Conservation (phyloP, 768 basidiomycete genomes). For the Tulasnella sp. region DNA sequence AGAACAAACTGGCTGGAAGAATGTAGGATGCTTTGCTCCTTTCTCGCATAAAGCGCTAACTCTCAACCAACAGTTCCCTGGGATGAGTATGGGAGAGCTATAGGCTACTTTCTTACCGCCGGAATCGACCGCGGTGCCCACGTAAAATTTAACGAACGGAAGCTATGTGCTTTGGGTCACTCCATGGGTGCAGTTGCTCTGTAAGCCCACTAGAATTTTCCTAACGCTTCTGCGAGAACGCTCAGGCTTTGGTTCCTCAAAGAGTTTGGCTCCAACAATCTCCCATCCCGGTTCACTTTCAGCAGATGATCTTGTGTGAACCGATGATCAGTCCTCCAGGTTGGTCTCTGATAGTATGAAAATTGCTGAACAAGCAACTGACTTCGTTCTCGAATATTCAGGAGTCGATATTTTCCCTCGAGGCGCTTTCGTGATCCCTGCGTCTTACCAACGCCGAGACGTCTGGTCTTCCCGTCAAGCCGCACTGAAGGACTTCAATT, state of each 20-base stretch:
- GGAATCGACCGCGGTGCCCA: not conserved
- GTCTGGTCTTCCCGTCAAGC: slow-evolving; percentile 23
- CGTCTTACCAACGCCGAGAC: slow-evolving; percentile 25
- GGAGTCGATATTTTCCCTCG: not conserved
- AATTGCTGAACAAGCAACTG: not conserved
- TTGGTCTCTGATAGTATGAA: not conserved
- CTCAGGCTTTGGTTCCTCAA: not conserved
- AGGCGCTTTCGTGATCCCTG: not conserved
- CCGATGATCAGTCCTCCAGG: slow-evolving; percentile 26
- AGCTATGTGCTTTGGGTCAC: slow-evolving; percentile 9
- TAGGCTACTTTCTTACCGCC: slow-evolving; percentile 19
- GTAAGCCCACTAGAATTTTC: not conserved
- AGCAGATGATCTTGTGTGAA: slow-evolving; percentile 20
- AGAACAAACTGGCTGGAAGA: not conserved
- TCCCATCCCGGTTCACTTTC: slow-evolving; percentile 8
- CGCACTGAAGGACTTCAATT: slow-evolving; percentile 13
- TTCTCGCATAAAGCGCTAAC: not conserved
- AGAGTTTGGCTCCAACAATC: slow-evolving; percentile 17
- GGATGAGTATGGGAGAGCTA: slow-evolving; percentile 26
- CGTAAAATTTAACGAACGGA: slow-evolving; percentile 20
- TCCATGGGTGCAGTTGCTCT: slow-evolving; percentile 22
- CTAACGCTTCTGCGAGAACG: not conserved
- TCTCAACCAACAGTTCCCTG: slow-evolving; percentile 5
- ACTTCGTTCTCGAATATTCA: not conserved
- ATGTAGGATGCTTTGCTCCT: slow-evolving; percentile 4